phyloP scores from a whole-genome alignment of 345 rosid species.

The Hypericum perforatum region DNA sequence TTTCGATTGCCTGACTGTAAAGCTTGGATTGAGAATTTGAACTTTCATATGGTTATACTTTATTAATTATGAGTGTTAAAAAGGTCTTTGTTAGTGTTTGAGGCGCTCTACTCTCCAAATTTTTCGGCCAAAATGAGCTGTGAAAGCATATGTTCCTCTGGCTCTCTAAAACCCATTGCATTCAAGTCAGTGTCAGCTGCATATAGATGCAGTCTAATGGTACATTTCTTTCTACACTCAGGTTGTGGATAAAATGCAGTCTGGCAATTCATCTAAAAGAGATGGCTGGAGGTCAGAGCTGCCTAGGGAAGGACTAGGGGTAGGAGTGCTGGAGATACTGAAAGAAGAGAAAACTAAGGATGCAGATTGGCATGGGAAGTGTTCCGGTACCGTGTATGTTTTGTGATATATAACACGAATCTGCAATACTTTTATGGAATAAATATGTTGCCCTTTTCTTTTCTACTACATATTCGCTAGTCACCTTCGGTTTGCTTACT shows the following conservation, averaged over 20 bases:
- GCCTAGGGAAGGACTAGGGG: constrained; percentile 62
- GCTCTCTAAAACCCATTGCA: no score
- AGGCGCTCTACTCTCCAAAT: no score
- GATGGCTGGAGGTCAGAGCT: constrained; percentile 49
- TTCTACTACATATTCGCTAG: constrained; percentile 11
- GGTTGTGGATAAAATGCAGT: constrained; percentile 90
- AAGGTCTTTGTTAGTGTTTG: no score
- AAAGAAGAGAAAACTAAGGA: constrained; percentile 63
- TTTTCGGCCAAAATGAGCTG: no score
- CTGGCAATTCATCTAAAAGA: constrained; percentile 64
- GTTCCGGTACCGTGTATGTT: constrained; percentile 99
- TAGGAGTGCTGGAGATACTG: constrained; percentile 50
- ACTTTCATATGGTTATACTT: no score
- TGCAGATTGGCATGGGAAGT: constrained; percentile 85
- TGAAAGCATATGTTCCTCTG: no score
- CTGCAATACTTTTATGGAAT: background rate
- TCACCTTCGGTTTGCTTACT: background rate
- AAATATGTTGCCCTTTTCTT: background rate
- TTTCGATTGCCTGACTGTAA: no score
- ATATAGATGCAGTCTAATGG: background rate
- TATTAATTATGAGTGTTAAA: no score
- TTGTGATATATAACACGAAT: constrained; percentile 3
- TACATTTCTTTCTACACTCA: constrained; percentile 16
- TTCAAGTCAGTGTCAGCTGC: no score
- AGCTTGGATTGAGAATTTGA: no score